Base-by-base conservation (phyloP, 257 asterid species). In the Solanum chiquidenum region DNA sequence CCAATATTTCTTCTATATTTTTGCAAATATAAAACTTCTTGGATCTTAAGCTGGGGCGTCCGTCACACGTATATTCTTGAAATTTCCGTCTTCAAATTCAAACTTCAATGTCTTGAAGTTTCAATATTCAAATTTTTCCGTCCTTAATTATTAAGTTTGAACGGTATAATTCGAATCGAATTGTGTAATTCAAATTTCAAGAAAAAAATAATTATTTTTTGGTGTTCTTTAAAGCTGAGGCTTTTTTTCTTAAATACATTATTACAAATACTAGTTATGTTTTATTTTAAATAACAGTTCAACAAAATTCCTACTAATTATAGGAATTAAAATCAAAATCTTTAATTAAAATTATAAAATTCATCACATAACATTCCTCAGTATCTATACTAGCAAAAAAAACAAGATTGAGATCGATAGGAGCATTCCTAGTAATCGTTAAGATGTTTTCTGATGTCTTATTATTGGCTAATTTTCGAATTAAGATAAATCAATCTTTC, bases 31-130 rank as follows among this genome's bases (percentile, higher is more conserved):
- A 2, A 55, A 7, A 55, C 4, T 6, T 52, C n/a, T 52, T 46
- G 7, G 0, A 46, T 46, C 0, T 46, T 46, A 46, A 46, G 0
- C 7, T 46, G 20, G 0, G 7, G 1, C 1, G 7, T 46, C 2
- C 55, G 55, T 46, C 55, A 46, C 55, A 1, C 2, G 3, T 52
- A 52, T 52, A 52, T 52, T 52, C 62, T 52, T 52, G 23, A 52
- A 49, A 49, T 49, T 49, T 13, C 6, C 7, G 58, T 49, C 58
- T 49, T 49, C 21, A 49, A 6, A 7, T 55, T 20, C 25, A 25
- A 20, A 58, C 25, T 20, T 58, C 25, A 58, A 8, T 58, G 5
- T 58, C 23, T 58, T 21, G 11, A 52, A 20, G 27, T 58, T 58
- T 58, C 27, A 58, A 20, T 58, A 2, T 58, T 1, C 27, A 58